Conservation (phyloP, 73 alveolate genomes). For the Paramecium tetraurelia region DNA sequence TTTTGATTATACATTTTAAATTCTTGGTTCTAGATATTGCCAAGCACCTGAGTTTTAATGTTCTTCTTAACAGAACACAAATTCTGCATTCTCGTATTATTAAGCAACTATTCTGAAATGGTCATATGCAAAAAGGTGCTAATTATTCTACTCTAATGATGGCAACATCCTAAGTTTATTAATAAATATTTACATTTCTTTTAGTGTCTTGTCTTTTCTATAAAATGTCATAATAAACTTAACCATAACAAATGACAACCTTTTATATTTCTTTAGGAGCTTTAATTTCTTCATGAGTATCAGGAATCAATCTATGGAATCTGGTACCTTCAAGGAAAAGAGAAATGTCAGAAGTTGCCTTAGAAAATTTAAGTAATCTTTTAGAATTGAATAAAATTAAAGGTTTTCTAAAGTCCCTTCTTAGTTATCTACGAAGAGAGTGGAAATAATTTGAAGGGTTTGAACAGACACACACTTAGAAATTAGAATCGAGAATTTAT, state of each 20-base stretch:
- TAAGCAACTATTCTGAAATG: conserved; percentile 65
- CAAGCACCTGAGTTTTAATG: conserved; percentile 81
- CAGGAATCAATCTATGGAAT: conserved; percentile 63
- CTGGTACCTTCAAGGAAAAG: conserved; percentile 62
- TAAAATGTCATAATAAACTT: conserved; percentile 76
- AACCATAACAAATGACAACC: conserved; percentile 82
- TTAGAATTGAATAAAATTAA: conserved; percentile 85
- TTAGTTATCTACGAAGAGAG: conserved; percentile 80
- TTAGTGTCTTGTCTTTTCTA: conserved; percentile 63
- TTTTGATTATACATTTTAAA: conserved; percentile 60
- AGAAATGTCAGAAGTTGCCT: conserved; percentile 60
- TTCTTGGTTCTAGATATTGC: conserved; percentile 75
- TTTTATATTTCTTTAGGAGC: conserved; percentile 68
- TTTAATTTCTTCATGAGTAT: conserved; percentile 50
- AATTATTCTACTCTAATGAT: conserved; percentile 86
- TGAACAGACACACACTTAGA: conserved; percentile 74
- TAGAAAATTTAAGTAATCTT: conserved; percentile 78
- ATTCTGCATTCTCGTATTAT: conserved; percentile 72
- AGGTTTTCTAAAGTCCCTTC: conserved; percentile 88
- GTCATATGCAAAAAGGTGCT: conserved; percentile 93
- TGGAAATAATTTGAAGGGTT: conserved; percentile 90
- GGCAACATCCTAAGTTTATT: conserved; percentile 79
- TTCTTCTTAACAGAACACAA: conserved; percentile 83
- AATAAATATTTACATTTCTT: conserved; percentile 31
- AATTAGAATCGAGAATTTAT: conserved; percentile 54